phyloP scores from a whole-genome alignment of 768 basidiomycete genomes.

The Pleurotus citrinopileatus region DNA sequence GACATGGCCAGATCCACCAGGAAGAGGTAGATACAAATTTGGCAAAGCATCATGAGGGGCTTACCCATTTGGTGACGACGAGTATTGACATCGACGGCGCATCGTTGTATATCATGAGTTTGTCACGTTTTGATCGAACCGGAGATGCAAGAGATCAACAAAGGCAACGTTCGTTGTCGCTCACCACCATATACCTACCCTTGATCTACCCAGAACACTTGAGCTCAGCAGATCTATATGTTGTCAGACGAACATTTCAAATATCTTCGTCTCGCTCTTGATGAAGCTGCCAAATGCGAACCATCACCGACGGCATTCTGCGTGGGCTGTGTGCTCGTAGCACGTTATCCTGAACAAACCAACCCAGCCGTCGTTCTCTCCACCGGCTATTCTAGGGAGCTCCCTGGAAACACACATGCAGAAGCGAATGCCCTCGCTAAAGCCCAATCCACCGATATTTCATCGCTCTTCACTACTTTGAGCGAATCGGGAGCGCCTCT shows the following conservation, averaged over 20 bases:
- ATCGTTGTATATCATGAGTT: too few relatives aligned
- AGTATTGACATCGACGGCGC: too few relatives aligned
- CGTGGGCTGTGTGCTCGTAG: constrained; percentile 82
- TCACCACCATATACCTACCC: too few relatives aligned
- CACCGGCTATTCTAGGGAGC: constrained; percentile 86
- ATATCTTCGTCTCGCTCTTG: constrained; percentile 64
- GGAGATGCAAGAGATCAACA: too few relatives aligned
- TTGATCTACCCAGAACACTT: too few relatives aligned
- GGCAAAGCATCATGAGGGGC: too few relatives aligned
- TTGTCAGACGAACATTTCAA: constrained; percentile 21
- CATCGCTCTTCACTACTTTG: constrained; percentile 34
- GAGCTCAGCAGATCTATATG: too few relatives aligned
- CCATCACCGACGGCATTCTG: constrained; percentile 81
- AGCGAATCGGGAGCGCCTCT: constrained; percentile 16
- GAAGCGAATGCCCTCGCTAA: constrained; percentile 93
- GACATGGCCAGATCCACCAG: too few relatives aligned
- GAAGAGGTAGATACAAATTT: too few relatives aligned
- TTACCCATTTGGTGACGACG: too few relatives aligned
- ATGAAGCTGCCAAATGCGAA: constrained; percentile 66
- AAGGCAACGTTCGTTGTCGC: too few relatives aligned
- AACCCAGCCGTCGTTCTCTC: constrained; percentile 54
- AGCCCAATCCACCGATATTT: constrained; percentile 43
- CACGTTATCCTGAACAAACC: constrained; percentile 35
- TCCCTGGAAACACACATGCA: constrained; percentile 94
- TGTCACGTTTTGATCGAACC: too few relatives aligned